Conservation (phyloP, 2,329 filamentous ascomycete species). For the Zasmidium cellare region DNA sequence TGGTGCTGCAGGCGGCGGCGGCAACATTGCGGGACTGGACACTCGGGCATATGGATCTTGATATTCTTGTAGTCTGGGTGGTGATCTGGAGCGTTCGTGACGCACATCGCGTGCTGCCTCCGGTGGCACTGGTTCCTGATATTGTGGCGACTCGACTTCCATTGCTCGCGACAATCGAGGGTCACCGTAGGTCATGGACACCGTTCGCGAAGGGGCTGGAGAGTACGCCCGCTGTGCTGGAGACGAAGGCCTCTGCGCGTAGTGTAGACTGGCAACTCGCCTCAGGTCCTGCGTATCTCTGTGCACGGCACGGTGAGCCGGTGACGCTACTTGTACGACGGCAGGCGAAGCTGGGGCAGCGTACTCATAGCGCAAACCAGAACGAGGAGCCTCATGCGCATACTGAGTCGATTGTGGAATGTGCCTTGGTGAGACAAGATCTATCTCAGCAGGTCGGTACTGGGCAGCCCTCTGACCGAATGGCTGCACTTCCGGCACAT, state of each 20-base stretch:
- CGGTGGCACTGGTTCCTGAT: conserved; percentile 38
- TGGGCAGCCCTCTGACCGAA: conserved; percentile 43
- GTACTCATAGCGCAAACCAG: conserved; percentile 44
- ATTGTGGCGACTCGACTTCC: conserved; percentile 20
- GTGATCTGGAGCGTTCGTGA: conserved; percentile 43
- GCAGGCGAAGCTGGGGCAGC: conserved; percentile 42
- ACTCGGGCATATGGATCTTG: conserved; percentile 38
- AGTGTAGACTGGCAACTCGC: conserved; percentile 49
- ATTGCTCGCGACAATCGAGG: conserved; percentile 34
- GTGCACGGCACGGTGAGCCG: conserved; percentile 37
- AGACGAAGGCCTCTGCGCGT: conserved; percentile 46
- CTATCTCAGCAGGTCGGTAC: conserved; percentile 37
- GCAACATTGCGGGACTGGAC: conserved; percentile 46
- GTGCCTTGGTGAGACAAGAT: conserved; percentile 40
- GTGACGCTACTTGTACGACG: conserved; percentile 41
- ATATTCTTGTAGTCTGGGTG: conserved; percentile 31
- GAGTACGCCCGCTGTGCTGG: conserved; percentile 42
- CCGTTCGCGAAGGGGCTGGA: conserved; percentile 41
- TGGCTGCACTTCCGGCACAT: conserved; percentile 37
- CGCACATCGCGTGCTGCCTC: conserved; percentile 38
- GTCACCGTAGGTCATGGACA: conserved; percentile 45
- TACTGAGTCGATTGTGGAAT: conserved; percentile 47
- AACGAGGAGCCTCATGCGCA: conserved; percentile 36
- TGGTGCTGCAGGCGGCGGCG: conserved; percentile 46
- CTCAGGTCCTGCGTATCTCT: conserved; percentile 49